These are phyloP conservation scores for Cercospora sesami DNA, from an alignment of 2,329 filamentous ascomycete genomes.

Conservation along the genomic window DNA sequence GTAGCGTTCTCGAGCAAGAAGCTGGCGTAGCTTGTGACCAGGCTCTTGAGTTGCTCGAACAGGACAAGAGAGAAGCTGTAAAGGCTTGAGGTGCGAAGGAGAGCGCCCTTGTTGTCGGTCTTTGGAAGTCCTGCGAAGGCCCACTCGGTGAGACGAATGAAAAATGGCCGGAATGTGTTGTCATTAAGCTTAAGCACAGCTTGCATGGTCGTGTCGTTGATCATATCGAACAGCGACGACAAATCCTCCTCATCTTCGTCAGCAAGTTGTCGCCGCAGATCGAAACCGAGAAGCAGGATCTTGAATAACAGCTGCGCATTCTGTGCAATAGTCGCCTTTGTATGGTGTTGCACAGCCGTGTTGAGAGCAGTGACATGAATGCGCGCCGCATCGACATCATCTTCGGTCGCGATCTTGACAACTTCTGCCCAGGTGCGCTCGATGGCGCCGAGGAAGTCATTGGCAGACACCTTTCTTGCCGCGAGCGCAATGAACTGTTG, in stretches of 20 bases:
- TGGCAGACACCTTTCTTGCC: constrained; percentile 74
- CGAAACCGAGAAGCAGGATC: constrained; percentile 58
- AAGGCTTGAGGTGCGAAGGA: constrained; percentile 69
- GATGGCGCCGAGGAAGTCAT: constrained; percentile 71
- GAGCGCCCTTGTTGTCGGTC: constrained; percentile 59
- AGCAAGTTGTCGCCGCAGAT: constrained; percentile 60
- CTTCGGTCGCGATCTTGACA: constrained; percentile 53
- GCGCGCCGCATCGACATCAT: constrained; percentile 23
- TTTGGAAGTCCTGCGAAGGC: constrained; percentile 61
- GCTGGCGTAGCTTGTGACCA: constrained; percentile 87
- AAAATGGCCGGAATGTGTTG: constrained; percentile 86
- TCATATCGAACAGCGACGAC: constrained; percentile 55
- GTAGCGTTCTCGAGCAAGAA: constrained; percentile 78
- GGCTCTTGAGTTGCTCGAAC: constrained; percentile 84
- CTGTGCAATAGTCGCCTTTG: constrained; percentile 76
- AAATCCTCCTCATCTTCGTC: constrained; percentile 51
- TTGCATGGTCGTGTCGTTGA: constrained; percentile 74
- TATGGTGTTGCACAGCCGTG: constrained; percentile 70
- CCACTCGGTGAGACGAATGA: constrained; percentile 84
- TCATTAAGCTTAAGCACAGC: constrained; percentile 98
- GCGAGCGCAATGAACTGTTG: constrained; percentile 67
- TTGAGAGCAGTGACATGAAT: constrained; percentile 55
- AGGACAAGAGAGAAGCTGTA: constrained; percentile 79
- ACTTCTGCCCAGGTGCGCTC: constrained; percentile 70
- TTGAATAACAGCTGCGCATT: constrained; percentile 69